Base-by-base conservation (phyloP, 768 basidiomycete genomes). In the Nevesoporus exiguus region DNA sequence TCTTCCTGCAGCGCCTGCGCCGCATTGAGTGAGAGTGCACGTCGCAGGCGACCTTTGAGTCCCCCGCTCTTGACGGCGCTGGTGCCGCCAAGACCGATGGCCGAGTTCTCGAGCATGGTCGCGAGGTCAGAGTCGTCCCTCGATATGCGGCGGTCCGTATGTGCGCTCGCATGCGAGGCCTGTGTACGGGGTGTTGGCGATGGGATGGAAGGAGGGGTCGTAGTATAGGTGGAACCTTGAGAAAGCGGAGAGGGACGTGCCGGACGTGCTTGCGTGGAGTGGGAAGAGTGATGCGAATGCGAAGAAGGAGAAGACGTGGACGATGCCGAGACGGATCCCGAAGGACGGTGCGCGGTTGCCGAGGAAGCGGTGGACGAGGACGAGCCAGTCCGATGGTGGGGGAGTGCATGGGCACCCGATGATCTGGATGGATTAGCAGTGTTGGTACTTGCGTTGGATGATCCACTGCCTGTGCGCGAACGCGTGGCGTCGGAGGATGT, bases 91-190 rank as follows among this genome's bases (percentile, higher is more conserved):
- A 66, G 62, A 48, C 80, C 79, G 7, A 77, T 70, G 19, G 76
- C 69, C 2, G 69, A 61, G 34, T 69, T 71, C 52, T 74, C 76
- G 24, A 72, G 65, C 73, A 85, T 78, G 43, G 81, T 73, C 1
- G 77, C 80, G 27, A 87, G 74, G 71, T 88, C 86, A 53, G 82
- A 85, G 62, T 90, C 87, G 70, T 88, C 86, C 55, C 81, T 80
- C 21, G 88, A 89, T 80, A 88, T 86, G 49, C 88, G 83, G 63
- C 85, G 83, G 68, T 90, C 88, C 3, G 81, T 71, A 25, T 82
- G 81, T 9, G 82, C 78, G 55, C 78, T 80, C 52, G 73, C 80
- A 33, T 61, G 68, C 31, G 71, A 59, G 56, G 63, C 45, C 59
- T 71, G 60, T 24, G 70, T 17, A 50, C 69, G 60, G 51, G 65